Evolutionary conservation across 768 basidiomycete species (phyloP), one percentile per base, ranked within the genome.

Genomic region (Lactarius pseudohatsudake): DNA sequence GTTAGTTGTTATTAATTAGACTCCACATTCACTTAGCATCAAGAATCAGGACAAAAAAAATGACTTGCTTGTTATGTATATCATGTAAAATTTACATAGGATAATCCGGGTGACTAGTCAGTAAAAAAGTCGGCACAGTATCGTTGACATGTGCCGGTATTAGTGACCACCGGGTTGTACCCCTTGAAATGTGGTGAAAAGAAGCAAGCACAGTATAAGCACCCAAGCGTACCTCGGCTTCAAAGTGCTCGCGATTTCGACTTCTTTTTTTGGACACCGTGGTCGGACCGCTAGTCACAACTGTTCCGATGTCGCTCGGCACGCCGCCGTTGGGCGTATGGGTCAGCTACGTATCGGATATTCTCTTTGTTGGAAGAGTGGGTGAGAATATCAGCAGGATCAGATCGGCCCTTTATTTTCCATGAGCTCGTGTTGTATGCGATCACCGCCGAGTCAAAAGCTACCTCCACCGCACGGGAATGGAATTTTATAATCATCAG

Each of bases 401-500:
- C 50, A 53, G 26, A 53, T 53, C 50, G 50, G 26, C 50, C n/a
- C 11, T 26, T 50, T 13, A 50, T 50, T 50, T 22, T 50, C 22
- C 22, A 50, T 50, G 47, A 4, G 22, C 47, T 50, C 47, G 22
- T 2, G 22, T 11, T 26, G 47, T 22, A 50, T 53, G 50, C 26
- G 13, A 53, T 53, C 5, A 26, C 50, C 50, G 50, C 50, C 50
- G 50, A 53, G 50, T 53, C 50, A 53, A 26, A 50, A 53, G 50
- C 22, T 28, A 53, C 50, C 22, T 53, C 32, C 50, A 28, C 20
- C 41, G 16, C 41, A 41, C 41, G 16, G 26, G 50, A 26, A 53
- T 3, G 13, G 50, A 26, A 53, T 15, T 26, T 53, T 26, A 53
- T 53, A 26, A 26, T 53, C 50, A 50, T 4, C 22, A 50, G 22